Evolutionary conservation across 495 filamentous ascomycete genomes (phyloP).

Genomic region (Penicillium atrosanguineum): DNA sequence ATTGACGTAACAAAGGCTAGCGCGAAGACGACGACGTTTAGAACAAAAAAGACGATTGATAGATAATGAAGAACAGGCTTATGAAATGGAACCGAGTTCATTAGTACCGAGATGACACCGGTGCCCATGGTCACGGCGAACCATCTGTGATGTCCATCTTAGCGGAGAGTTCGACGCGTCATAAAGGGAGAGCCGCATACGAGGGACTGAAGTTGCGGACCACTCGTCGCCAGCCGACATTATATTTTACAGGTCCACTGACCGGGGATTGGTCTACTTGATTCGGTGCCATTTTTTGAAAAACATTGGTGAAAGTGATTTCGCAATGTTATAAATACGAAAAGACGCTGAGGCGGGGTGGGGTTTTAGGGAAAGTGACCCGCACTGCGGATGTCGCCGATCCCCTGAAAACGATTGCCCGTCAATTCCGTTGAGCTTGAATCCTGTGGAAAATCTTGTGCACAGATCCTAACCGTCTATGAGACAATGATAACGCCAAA

Average conservation of each 20-base stretch:
- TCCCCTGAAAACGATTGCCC: background rate
- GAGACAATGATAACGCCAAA: conserved; percentile 5
- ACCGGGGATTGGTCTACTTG: background rate
- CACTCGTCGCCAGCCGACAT: conserved; percentile 41
- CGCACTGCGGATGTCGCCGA: background rate
- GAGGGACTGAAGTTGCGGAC: conserved; percentile 50
- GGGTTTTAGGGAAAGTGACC: too few relatives aligned
- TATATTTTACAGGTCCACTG: conserved; percentile 17
- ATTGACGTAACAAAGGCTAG: conserved; percentile 34
- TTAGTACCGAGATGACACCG: conserved; percentile 45
- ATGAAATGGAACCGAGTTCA: conserved; percentile 41
- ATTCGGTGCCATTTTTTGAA: background rate
- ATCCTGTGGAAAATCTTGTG: background rate
- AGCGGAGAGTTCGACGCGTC: background rate
- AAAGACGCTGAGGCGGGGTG: background rate
- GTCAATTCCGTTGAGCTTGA: background rate
- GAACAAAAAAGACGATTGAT: conserved; percentile 42
- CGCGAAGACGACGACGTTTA: conserved; percentile 43
- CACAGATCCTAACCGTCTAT: background rate
- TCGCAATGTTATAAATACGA: background rate
- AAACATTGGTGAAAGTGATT: background rate
- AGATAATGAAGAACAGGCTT: conserved; percentile 35
- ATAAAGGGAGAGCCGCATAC: conserved; percentile 20
- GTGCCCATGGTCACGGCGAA: conserved; percentile 52
- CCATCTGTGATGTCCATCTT: conserved; percentile 28